Evolutionary conservation across 176 grass and related monocot genomes (phyloP).

Genomic region (Carex myosuroides): DNA sequence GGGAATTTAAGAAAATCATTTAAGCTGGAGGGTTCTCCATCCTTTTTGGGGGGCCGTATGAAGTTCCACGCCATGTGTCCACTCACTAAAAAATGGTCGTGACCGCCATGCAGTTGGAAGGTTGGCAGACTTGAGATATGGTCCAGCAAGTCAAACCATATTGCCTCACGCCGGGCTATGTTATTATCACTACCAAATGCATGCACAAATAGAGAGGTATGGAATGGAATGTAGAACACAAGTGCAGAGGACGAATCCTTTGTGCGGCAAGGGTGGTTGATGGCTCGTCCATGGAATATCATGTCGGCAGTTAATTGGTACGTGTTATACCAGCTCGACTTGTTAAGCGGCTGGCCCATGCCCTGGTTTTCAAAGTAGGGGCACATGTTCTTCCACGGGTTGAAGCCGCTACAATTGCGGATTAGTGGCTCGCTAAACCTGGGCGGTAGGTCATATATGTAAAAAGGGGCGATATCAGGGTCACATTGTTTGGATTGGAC

Average conservation of each 20-base stretch:
- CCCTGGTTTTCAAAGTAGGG: conserved; percentile 26
- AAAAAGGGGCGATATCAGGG: conserved; percentile 18
- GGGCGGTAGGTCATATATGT: conserved; percentile 14
- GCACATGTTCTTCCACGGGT: conserved; percentile 11
- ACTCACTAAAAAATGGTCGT: conserved; percentile 31
- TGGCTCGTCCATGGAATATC: conserved; percentile 28
- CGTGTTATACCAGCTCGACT: conserved; percentile 23
- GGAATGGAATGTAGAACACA: conserved; percentile 28
- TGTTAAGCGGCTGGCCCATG: conserved; percentile 20
- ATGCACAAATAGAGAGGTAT: conserved; percentile 14
- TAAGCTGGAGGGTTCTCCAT: not conserved
- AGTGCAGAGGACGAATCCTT: not conserved
- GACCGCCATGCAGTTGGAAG: conserved; percentile 23
- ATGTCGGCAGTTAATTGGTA: conserved; percentile 28
- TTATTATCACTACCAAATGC: not conserved
- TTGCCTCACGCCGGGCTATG: conserved; percentile 1
- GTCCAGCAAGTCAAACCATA: conserved; percentile 16
- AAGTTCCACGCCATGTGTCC: conserved; percentile 3
- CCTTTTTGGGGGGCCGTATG: not conserved
- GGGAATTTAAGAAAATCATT: conserved; percentile 18
- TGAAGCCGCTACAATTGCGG: conserved; percentile 1
- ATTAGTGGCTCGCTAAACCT: conserved; percentile 18
- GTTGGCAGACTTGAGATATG: conserved; percentile 15
- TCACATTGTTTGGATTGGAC: not conserved
- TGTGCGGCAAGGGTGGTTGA: conserved; percentile 35